Conservation (phyloP, 2,329 filamentous ascomycete species). For the Dichotomopilus funicola region DNA sequence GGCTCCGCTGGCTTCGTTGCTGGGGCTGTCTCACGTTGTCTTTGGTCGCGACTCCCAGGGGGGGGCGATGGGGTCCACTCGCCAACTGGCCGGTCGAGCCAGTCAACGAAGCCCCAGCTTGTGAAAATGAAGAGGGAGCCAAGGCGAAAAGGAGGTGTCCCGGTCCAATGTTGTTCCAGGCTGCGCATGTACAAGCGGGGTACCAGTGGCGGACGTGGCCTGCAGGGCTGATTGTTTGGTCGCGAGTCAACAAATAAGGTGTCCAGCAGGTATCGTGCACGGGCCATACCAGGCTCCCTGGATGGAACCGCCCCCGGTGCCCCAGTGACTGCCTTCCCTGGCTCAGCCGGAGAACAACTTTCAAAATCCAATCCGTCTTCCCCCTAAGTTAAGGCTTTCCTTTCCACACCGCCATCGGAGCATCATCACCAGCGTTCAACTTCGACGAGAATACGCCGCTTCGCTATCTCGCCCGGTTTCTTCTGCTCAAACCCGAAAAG, state of each 20-base stretch:
- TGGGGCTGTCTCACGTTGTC: not conserved
- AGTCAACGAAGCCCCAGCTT: not conserved
- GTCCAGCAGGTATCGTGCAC: constrained; percentile 14
- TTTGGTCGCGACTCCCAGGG: not conserved
- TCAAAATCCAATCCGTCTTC: constrained; percentile 25
- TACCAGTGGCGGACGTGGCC: constrained; percentile 9
- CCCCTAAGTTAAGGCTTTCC: constrained; percentile 19
- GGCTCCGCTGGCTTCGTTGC: not conserved
- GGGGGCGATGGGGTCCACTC: not conserved
- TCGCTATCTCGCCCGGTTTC: constrained; percentile 21
- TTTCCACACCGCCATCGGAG: constrained; percentile 26
- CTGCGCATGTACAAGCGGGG: constrained; percentile 10
- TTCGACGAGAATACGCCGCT: constrained; percentile 20
- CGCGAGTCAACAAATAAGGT: constrained; percentile 12
- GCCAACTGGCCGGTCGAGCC: not conserved
- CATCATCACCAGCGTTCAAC: constrained; percentile 21
- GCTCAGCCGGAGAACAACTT: constrained; percentile 26
- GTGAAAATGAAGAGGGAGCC: not conserved
- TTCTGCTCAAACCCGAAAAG: constrained; percentile 17
- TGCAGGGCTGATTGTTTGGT: not conserved
- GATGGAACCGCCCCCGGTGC: constrained; percentile 6
- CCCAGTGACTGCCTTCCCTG: constrained; percentile 19
- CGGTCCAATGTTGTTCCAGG: constrained; percentile 23
- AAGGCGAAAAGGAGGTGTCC: constrained; percentile 13
- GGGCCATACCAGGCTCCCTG: constrained; percentile 4